Base-by-base conservation (phyloP, 805 yeast species). In the Geotrichum ghanense region DNA sequence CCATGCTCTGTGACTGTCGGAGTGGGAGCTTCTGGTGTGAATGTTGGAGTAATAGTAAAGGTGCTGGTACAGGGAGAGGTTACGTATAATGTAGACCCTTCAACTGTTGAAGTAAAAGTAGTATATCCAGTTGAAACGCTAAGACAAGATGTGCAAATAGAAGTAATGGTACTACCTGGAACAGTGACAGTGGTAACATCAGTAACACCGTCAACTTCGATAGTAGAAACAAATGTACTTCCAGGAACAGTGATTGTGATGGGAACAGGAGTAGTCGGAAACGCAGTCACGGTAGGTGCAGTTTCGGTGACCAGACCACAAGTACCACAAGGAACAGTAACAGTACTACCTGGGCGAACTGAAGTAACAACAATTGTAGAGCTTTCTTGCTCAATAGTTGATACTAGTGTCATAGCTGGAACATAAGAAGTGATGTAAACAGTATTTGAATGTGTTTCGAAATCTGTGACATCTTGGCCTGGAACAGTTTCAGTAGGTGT, bases 261-360 rank as follows among this genome's bases (percentile, higher is more conserved):
- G 16, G 37, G 37, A 31, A 31, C 16, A 10, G 37, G 37, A 31
- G 37, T 31, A 31, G 37, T 31, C 16, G 12, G 19, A n/a, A 19
- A 19, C 12, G 37, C 37, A 31, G 37, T 31, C 5, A 31, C 37
- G 5, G 37, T 7, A 6, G 37, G 37, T n/a, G 37, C 37, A 31
- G 37, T 31, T 31, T 31, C 37, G 16, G 37, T 31, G 16, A 31
- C 37, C 5, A 19, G 37, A 6, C 5, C 12, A 31, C 37, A 31
- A 31, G 37, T 31, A 31, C 37, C 37, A 31, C 37, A 31, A 31
- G 37, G 37, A 10, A 31, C 37, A 31, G 37, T 31, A 9, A 31
- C 37, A 12, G 37, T 31, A n/a, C 37, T 31, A 6, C 12, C 37
- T 5, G 37, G 37, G 16, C 37, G 14, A 12, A 31, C 16, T 31